A percentile compares a stretch with the other conserved stretches of the same genome.
phyloP scores from a whole-genome alignment of 495 filamentous ascomycete genomes.

The Cetradonia linearis region DNA sequence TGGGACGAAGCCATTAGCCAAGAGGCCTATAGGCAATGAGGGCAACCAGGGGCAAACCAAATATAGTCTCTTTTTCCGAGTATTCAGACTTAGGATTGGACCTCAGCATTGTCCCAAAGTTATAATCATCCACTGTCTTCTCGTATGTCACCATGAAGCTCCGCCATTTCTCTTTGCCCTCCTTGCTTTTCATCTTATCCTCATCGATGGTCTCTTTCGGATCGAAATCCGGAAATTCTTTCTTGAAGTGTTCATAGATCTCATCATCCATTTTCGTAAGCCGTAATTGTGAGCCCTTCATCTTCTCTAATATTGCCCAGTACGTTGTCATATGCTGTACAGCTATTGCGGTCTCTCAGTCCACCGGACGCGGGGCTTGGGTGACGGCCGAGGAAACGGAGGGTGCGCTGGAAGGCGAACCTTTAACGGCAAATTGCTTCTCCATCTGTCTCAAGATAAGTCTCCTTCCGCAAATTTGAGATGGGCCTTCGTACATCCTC shows the following conservation, averaged over 20 bases:
- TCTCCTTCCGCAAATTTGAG: not conserved
- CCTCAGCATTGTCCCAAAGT: constrained; percentile 90
- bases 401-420: constrained; percentile 34
- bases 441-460: constrained; percentile 59
- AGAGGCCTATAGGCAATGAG: not conserved
- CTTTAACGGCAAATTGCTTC: constrained; percentile 99
- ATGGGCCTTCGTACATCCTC: constrained; percentile 51
- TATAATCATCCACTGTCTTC: constrained; percentile 87
- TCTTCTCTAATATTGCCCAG: constrained; percentile 88
- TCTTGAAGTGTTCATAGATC: constrained; percentile 77
- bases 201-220: constrained; percentile 70
- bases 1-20: not conserved
- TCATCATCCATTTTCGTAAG: constrained; percentile 92
- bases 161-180: constrained; percentile 91
- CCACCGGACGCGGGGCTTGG: constrained; percentile 14
- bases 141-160: constrained; percentile 91
- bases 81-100: constrained; percentile 72
- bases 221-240: constrained; percentile 88
- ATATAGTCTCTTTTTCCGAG: constrained; percentile 81
- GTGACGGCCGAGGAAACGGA: not conserved
- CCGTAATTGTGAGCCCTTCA: constrained; percentile 72
- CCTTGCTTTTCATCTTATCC: constrained; percentile 94
- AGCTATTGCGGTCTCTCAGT: constrained; percentile 38
- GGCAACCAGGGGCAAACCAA: constrained; percentile 44
- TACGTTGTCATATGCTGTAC: constrained; percentile 95